These are phyloP conservation scores for Chenopodium berlandieri DNA, from an alignment of 148 eudicot species.

Conservation along the genomic window DNA sequence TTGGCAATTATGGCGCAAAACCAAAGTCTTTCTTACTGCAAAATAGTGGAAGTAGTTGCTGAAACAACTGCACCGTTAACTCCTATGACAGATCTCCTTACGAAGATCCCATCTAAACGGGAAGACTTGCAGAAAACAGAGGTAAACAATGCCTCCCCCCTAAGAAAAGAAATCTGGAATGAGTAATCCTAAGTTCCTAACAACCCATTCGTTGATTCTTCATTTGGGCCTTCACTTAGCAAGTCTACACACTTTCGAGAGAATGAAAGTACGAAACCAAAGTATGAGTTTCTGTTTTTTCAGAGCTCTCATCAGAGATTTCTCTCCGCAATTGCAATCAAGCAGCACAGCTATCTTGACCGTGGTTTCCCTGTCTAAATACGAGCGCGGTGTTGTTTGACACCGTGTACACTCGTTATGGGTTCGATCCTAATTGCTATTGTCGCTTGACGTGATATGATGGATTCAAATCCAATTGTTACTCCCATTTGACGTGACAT, in stretches of 20 bases:
- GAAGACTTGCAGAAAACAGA: slow-evolving; percentile 33
- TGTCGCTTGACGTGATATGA: too few relatives aligned
- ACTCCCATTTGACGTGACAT: too few relatives aligned
- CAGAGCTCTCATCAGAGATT: too few relatives aligned
- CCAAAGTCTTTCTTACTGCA: slow-evolving; percentile 66
- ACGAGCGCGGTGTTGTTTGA: too few relatives aligned
- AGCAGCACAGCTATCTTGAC: too few relatives aligned
- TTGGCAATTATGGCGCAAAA: slow-evolving; percentile 77
- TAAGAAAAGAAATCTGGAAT: background rate
- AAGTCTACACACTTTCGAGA: background rate
- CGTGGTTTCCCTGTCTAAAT: too few relatives aligned
- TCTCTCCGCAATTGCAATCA: too few relatives aligned
- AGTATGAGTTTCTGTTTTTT: too few relatives aligned
- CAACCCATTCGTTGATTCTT: background rate
- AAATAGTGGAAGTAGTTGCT: slow-evolving; percentile 83
- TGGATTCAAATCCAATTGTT: too few relatives aligned
- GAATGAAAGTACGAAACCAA: too few relatives aligned
- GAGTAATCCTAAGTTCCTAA: background rate
- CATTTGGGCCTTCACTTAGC: background rate
- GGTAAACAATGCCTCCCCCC: slow-evolving; percentile 32
- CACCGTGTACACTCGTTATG: too few relatives aligned
- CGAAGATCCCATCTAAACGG: slow-evolving; percentile 65
- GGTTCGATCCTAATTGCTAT: too few relatives aligned
- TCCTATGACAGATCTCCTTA: slow-evolving; percentile 70
- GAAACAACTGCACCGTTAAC: slow-evolving; percentile 85